These are phyloP conservation scores for Hypoxylon sp. DNA, from an alignment of 2,329 filamentous ascomycete genomes.

Conservation along the genomic window DNA sequence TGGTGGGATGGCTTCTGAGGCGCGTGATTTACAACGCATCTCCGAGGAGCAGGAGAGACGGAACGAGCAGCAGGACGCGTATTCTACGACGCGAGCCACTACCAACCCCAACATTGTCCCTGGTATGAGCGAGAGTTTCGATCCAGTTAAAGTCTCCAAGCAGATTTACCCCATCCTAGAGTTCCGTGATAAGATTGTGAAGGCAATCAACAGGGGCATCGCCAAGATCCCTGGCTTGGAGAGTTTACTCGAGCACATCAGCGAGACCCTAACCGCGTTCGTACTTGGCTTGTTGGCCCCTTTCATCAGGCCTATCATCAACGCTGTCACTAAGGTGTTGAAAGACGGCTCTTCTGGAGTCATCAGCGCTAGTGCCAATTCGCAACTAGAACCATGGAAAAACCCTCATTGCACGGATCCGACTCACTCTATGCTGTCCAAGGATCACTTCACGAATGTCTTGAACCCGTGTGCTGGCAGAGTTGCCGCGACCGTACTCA, in stretches of 20 bases:
- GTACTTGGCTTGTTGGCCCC: constrained; percentile 91
- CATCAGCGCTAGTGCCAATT: constrained; percentile 76
- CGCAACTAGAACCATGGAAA: constrained; percentile 85
- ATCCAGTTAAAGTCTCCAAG: constrained; percentile 79
- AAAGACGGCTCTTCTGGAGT: constrained; percentile 86
- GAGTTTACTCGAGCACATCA: constrained; percentile 91
- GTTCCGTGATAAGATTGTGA: constrained; percentile 94
- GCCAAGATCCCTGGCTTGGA: constrained; percentile 94
- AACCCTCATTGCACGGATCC: constrained; percentile 81
- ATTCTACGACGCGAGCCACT: constrained; percentile 60
- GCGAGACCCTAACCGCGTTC: constrained; percentile 92
- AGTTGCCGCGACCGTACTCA: constrained; percentile 79
- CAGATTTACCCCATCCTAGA: constrained; percentile 96
- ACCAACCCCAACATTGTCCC: constrained; percentile 72
- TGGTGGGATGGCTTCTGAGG: constrained; percentile 75
- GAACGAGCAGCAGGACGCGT: constrained; percentile 49
- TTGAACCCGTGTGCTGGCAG: constrained; percentile 82
- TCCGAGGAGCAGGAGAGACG: constrained; percentile 71
- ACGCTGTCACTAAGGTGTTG: constrained; percentile 83
- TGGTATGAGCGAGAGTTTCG: constrained; percentile 81
- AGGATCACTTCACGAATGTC: constrained; percentile 86
- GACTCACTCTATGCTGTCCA: constrained; percentile 85
- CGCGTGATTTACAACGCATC: constrained; percentile 72
- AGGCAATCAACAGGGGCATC: constrained; percentile 85
- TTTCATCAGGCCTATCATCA: constrained; percentile 92